Percentiles rank a stretch among this genome's conserved stretches.
Conservation (phyloP, 2,329 filamentous ascomycete genomes). For the Pseudocercospora musae region DNA sequence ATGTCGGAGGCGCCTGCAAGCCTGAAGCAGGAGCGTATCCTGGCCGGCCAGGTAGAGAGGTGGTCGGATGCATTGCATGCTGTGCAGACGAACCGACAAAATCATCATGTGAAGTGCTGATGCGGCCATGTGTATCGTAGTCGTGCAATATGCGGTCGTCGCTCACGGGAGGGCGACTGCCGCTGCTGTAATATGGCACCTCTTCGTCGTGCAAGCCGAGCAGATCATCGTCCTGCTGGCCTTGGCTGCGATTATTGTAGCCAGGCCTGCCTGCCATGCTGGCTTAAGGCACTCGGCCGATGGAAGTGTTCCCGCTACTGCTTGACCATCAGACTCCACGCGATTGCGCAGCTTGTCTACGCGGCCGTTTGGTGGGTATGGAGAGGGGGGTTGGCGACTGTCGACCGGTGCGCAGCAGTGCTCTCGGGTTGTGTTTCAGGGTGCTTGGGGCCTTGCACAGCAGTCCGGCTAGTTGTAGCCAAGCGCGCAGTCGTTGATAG, state of each 20-base stretch:
- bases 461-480: not conserved
- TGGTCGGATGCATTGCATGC: conserved; percentile 40
- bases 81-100: conserved; percentile 64
- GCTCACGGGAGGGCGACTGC: conserved; percentile 72
- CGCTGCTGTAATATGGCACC: conserved; percentile 68
- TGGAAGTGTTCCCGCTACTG: conserved; percentile 11
- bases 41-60: conserved; percentile 46
- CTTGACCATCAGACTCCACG: conserved; percentile 17
- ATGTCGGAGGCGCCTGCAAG: conserved; percentile 37
- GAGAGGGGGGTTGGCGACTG: not conserved
- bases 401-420: not conserved
- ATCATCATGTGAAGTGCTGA: conserved; percentile 90
- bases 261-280: conserved; percentile 52
- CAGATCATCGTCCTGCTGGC: conserved; percentile 46
- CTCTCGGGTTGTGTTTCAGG: not conserved
- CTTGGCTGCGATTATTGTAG: conserved; percentile 46
- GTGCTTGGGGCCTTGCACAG: not conserved
- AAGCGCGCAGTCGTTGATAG: not conserved
- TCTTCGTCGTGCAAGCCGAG: conserved; percentile 66
- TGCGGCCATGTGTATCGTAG: conserved; percentile 67
- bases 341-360: not conserved
- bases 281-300: conserved; percentile 15
- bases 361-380: not conserved
- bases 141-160: conserved; percentile 76
- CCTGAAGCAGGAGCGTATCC: conserved; percentile 36